A percentile compares a stretch with the other conserved stretches of the same genome.
These are phyloP conservation scores for Candida peoriensis DNA, from an alignment of 805 yeast species.

Conservation along the genomic window DNA sequence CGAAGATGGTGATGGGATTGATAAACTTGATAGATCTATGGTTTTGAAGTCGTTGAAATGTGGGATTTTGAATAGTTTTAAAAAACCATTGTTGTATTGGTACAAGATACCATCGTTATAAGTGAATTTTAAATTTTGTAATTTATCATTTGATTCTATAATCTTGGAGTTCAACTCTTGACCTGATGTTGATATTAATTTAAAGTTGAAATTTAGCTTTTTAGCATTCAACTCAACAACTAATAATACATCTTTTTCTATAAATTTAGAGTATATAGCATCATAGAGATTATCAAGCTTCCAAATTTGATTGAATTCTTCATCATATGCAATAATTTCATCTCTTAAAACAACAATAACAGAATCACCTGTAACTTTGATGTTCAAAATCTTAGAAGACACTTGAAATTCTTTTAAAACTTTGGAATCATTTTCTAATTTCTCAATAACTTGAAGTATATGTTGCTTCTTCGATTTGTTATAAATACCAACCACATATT, in stretches of 20 bases:
- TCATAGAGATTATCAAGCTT: slow-evolving; percentile 10
- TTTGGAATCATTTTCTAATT: slow-evolving; percentile 19
- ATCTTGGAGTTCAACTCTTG: slow-evolving; percentile 23
- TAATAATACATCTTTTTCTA: slow-evolving; percentile 13
- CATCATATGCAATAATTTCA: slow-evolving; percentile 4
- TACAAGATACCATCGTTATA: slow-evolving; percentile 18
- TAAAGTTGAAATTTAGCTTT: slow-evolving; percentile 18
- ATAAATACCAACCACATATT: slow-evolving; percentile 14
- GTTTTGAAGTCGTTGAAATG: slow-evolving; percentile 17
- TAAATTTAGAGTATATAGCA: slow-evolving; percentile 11
- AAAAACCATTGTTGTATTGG: slow-evolving; percentile 13
- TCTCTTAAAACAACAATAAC: slow-evolving; percentile 14
- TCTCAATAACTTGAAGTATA: slow-evolving; percentile 15
- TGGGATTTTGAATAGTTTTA: slow-evolving; percentile 19
- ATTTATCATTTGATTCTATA: slow-evolving; percentile 12
- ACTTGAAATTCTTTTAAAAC: slow-evolving; percentile 14
- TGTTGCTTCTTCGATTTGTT: slow-evolving; percentile 17
- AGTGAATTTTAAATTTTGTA: slow-evolving; percentile 10
- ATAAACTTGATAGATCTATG: slow-evolving; percentile 4
- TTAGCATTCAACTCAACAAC: slow-evolving; percentile 5
- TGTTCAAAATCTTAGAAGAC: slow-evolving; percentile 10
- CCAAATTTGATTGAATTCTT: slow-evolving; percentile 13
- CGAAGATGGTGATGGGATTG: slow-evolving; percentile 1
- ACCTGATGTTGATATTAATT: slow-evolving; percentile 14
- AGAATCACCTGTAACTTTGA: slow-evolving; percentile 2